phyloP scores from a whole-genome alignment of 495 filamentous ascomycete species.

The Aspergillus sclerotioniger region DNA sequence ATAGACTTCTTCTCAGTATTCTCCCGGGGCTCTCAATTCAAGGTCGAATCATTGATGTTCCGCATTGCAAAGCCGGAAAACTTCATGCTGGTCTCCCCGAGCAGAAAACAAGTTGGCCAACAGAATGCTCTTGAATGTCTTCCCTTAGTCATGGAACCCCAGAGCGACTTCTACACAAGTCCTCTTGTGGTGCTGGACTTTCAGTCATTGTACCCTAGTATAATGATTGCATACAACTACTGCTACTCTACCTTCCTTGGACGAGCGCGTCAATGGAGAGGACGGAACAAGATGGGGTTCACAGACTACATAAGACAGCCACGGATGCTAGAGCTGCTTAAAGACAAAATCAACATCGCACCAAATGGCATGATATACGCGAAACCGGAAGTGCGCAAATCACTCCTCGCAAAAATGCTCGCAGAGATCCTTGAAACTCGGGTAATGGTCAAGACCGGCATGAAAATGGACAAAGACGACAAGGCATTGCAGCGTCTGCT shows the following conservation, averaged over 20 bases:
- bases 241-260: constrained; percentile 98
- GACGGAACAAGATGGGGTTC: constrained; percentile 93
- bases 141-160: constrained; percentile 96
- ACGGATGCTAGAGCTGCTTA: constrained; percentile 71
- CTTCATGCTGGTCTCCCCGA: constrained; percentile 85
- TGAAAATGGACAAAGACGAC: constrained; percentile 94
- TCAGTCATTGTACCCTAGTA: constrained; percentile 91
- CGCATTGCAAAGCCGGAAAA: constrained; percentile 97
- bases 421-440: constrained; percentile 94
- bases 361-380: constrained; percentile 97
- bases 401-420: constrained; percentile 92
- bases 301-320: constrained; percentile 74
- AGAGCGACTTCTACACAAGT: constrained; percentile 89
- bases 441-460: constrained; percentile 96
- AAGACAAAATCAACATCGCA: constrained; percentile 86
- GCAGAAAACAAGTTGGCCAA: constrained; percentile 82
- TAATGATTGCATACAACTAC: constrained; percentile 99
- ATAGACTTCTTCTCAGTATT: constrained; percentile 97
- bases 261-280: constrained; percentile 78
- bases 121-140: constrained; percentile 96
- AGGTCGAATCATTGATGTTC: constrained; percentile 98
- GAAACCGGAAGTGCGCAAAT: constrained; percentile 81
- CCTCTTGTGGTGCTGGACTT: constrained; percentile 93
- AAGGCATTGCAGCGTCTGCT: constrained; percentile 80
- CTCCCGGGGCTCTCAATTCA: constrained; percentile 92